Percentiles rank a stretch among this genome's conserved stretches.
Conservation (phyloP, 2,329 filamentous ascomycete species). For the Neoscytalidium dimidiatum region DNA sequence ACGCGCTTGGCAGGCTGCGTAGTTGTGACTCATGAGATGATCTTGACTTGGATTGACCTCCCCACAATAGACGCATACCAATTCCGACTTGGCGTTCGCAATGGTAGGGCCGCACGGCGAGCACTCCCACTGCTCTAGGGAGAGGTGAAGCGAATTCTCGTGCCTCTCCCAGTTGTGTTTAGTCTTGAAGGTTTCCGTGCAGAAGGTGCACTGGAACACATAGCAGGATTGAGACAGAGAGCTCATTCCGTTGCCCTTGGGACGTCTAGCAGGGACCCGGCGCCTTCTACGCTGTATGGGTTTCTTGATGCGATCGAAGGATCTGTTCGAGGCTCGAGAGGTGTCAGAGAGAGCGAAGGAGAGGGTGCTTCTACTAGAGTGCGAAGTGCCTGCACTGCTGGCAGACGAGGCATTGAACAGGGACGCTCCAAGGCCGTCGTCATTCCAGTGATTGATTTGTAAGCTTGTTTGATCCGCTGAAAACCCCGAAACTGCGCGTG, state of each 20-base stretch:
- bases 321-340: slow-evolving; percentile 25
- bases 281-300: not conserved
- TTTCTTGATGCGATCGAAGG: not conserved
- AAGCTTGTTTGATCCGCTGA: not conserved
- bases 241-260: not conserved
- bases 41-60: slow-evolving; percentile 21
- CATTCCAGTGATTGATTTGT: not conserved
- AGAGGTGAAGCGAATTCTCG: slow-evolving; percentile 33
- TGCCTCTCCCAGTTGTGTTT: slow-evolving; percentile 34
- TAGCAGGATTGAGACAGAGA: slow-evolving; percentile 1
- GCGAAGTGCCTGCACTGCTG: slow-evolving; percentile 29
- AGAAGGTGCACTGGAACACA: slow-evolving; percentile 33
- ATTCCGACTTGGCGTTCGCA: slow-evolving; percentile 18
- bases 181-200: slow-evolving; percentile 33
- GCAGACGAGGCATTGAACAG: slow-evolving; percentile 25
- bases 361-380: slow-evolving; percentile 23
- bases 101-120: slow-evolving; percentile 24
- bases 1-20: slow-evolving; percentile 27
- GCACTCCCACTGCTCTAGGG: slow-evolving; percentile 32
- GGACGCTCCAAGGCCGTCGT: slow-evolving; percentile 17
- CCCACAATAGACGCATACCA: slow-evolving; percentile 29
- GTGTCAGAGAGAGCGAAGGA: slow-evolving; percentile 6
- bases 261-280: not conserved
- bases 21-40: slow-evolving; percentile 28
- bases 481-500: slow-evolving; percentile 26